Evolutionary conservation across 2,329 filamentous ascomycete species (phyloP).

Genomic region (Penicillium vulpinum): DNA sequence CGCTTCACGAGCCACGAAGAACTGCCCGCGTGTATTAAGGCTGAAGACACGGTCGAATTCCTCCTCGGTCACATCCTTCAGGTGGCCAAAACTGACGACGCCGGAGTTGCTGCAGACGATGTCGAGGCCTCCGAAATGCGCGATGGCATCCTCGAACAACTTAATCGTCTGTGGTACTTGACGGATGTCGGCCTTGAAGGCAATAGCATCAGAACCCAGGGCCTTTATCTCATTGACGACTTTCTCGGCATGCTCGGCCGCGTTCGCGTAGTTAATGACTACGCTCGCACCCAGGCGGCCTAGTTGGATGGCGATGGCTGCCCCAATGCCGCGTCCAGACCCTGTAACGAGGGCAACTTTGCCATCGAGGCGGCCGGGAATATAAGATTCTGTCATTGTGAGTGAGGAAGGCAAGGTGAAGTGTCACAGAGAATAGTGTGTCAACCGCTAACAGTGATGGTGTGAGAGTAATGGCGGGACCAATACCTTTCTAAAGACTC

Average conservation of each 20-base stretch:
- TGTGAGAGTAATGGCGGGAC: too few species aligned
- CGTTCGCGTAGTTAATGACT: conserved; percentile 53
- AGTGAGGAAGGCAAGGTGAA: too few species aligned
- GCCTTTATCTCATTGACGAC: conserved; percentile 17
- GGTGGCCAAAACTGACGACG: conserved; percentile 25
- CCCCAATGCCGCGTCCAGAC: conserved; percentile 39
- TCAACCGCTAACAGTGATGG: too few species aligned
- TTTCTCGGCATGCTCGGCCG: conserved; percentile 61
- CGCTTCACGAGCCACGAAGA: conserved; percentile 63
- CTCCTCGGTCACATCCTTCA: conserved; percentile 14
- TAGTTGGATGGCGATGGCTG: conserved; percentile 39
- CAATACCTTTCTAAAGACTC: too few species aligned
- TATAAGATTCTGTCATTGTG: conserved; percentile 25
- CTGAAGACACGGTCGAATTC: conserved; percentile 54
- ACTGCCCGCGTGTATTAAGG: conserved; percentile 62
- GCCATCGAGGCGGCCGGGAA: conserved; percentile 18
- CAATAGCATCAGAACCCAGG: conserved; percentile 47
- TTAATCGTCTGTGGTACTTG: conserved; percentile 4
- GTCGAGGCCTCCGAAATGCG: conserved; percentile 47
- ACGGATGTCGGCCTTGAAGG: conserved; percentile 50
- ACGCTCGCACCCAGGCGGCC: conserved; percentile 38
- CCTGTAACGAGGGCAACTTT: conserved; percentile 35
- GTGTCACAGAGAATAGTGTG: too few species aligned
- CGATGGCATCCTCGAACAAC: conserved; percentile 63
- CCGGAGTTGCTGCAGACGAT: conserved; percentile 54